These are phyloP conservation scores for Cryptosporidium tyzzeri DNA, from an alignment of 169 alveolate species.

Conservation along the genomic window DNA sequence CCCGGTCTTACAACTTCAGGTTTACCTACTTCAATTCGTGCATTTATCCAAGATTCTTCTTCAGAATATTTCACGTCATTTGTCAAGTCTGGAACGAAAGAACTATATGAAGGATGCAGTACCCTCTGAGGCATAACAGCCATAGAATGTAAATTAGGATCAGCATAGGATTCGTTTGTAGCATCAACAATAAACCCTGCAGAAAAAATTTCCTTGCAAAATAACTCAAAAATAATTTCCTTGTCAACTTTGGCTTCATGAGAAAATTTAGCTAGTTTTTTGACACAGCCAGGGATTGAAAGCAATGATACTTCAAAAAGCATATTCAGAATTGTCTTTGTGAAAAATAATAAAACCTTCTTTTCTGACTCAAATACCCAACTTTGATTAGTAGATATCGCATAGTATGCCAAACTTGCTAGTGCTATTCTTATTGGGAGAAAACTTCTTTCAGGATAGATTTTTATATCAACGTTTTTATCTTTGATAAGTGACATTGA, in stretches of 20 bases:
- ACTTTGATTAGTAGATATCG: not conserved
- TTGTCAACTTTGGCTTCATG: not conserved
- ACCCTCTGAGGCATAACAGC: slow-evolving; percentile 43
- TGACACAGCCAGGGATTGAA: not conserved
- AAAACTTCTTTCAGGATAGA: slow-evolving; percentile 26
- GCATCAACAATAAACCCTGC: slow-evolving; percentile 42
- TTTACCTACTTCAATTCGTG: not conserved
- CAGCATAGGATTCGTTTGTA: not conserved
- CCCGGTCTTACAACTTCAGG: not conserved
- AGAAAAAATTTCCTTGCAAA: slow-evolving; percentile 58
- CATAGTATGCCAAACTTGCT: slow-evolving; percentile 31
- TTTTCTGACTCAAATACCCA: slow-evolving; percentile 22
- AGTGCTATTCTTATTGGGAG: slow-evolving; percentile 34
- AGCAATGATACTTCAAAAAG: slow-evolving; percentile 1
- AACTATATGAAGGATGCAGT: not conserved
- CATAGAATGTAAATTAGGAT: not conserved
- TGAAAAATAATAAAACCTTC: not conserved
- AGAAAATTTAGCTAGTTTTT: not conserved
- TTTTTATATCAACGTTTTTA: slow-evolving; percentile 1
- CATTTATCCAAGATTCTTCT: slow-evolving; percentile 25
- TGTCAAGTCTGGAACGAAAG: slow-evolving; percentile 12
- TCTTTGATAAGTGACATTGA: slow-evolving; percentile 27
- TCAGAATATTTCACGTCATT: not conserved
- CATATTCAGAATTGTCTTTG: not conserved
- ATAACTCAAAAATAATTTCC: not conserved